Base-by-base conservation (phyloP, 441 rosid species). In the Adansonia gregorii region DNA sequence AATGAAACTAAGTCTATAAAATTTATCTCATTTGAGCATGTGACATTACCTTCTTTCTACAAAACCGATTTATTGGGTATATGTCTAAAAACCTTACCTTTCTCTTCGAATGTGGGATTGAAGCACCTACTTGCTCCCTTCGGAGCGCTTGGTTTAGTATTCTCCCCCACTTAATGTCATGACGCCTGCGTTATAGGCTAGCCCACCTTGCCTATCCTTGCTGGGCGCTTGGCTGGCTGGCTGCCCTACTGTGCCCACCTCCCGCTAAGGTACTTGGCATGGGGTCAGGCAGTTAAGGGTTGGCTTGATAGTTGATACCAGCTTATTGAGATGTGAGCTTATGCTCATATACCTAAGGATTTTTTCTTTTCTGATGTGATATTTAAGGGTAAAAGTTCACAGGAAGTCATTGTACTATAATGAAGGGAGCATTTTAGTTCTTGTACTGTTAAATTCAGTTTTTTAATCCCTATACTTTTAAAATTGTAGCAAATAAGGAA, bases 1-100 rank as follows among this genome's bases (percentile, higher is more conserved):
- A 20, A 73, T 10, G 35, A 73, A 73, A 17, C 39, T 19, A 39
- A 63, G 43, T 15, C 74, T 51, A 71, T 46, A 52, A 54, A 10
- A 31, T 19, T 54, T 14, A 69, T 43, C 71, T 67, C 27, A 5
- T 67, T 69, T 55, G 19, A 27, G 39, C 55, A 51, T 51, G 15
- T 51, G 55, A 51, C n/a, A 51, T 51, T 14, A 51, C 55, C n/a
- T 14, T 6, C 15, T 51, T 3, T n/a, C 65, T 24, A 17, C 41
- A 60, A 60, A 60, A 60, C 20, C 1, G 65, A n/a, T 6, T 24
- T 24, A 61, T 61, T 24, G 66, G 66, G 17, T 24, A 61, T 61
- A 61, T 27, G 66, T 7, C 65, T 15, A 59, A 59, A 59, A 8
- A 10, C 66, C 41, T 17, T 56, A 35, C 61, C 12, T 8, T 12